Evolutionary conservation across 129 eudicot genomes (phyloP).

Genomic region (Flaveria bidentis): DNA sequence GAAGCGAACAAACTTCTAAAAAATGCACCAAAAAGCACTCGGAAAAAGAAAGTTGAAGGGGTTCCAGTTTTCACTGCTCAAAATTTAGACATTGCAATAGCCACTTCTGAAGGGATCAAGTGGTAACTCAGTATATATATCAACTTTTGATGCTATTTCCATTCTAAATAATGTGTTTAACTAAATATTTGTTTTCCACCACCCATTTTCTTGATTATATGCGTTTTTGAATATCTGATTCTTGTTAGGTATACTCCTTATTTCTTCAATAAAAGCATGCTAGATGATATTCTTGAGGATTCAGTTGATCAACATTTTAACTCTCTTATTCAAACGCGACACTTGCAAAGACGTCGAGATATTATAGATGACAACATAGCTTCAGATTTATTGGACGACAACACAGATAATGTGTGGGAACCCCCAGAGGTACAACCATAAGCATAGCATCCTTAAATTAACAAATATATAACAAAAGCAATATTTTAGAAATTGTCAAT

Average conservation of each 20-base stretch:
- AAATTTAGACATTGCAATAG: constrained; percentile 86
- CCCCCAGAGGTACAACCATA: constrained; percentile 74
- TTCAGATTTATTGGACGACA: constrained; percentile 75
- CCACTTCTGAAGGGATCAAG: constrained; percentile 78
- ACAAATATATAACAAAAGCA: neutral
- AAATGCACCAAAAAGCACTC: constrained; percentile 42
- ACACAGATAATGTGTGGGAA: constrained; percentile 75
- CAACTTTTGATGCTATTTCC: neutral
- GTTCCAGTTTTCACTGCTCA: constrained; percentile 96
- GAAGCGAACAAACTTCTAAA: constrained; percentile 88
- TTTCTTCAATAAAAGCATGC: constrained; percentile 81
- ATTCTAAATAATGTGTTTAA: neutral
- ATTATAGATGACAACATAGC: constrained; percentile 63
- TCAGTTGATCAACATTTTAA: constrained; percentile 86
- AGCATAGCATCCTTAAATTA: neutral
- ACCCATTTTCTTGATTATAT: neutral
- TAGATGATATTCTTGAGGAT: constrained; percentile 93
- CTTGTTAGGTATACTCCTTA: constrained; percentile 84
- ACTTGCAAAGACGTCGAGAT: constrained; percentile 71
- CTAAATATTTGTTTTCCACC: neutral
- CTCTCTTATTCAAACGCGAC: constrained; percentile 68
- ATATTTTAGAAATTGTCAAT: neutral
- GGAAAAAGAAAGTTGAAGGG: constrained; percentile 64
- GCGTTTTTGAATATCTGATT: constrained; percentile 9
- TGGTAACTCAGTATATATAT: constrained; percentile 43